phyloP scores from a whole-genome alignment of 352 stramenopile genomes.

The Phytophthora hibernalis region DNA sequence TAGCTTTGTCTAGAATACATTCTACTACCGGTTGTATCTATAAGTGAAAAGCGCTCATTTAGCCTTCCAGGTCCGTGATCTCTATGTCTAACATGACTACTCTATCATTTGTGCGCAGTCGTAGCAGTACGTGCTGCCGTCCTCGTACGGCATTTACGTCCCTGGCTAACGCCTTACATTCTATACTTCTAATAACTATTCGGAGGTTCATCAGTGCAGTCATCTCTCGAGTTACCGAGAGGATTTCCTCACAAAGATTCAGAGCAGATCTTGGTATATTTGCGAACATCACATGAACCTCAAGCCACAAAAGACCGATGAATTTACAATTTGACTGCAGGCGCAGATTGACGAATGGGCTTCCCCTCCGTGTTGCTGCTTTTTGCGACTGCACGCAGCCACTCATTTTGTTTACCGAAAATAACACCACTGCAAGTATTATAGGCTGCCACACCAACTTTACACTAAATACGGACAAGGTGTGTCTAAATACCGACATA shows the following conservation, averaged over 20 bases:
- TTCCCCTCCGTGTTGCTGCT: not conserved
- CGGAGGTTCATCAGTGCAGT: conserved; percentile 71
- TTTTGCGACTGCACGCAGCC: conserved; percentile 11
- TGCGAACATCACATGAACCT: conserved; percentile 69
- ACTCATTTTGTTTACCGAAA: conserved; percentile 27
- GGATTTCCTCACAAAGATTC: conserved; percentile 81
- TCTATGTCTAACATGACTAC: no score
- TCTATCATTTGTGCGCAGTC: no score
- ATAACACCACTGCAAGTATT: not conserved
- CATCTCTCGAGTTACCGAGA: conserved; percentile 82
- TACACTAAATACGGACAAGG: not conserved
- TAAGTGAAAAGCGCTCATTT: no score
- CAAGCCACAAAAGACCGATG: not conserved
- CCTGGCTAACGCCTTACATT: no score
- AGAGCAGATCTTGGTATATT: conserved; percentile 90
- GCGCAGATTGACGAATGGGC: conserved; percentile 35
- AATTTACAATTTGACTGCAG: not conserved
- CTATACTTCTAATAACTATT: conserved; percentile 16
- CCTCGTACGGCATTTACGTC: no score
- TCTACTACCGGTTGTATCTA: no score
- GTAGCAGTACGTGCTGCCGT: no score
- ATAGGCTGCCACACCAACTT: not conserved
- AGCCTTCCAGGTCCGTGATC: no score
- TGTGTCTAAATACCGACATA: not conserved
- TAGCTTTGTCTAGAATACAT: no score